Conservation (phyloP, 139 green algal species). For the Coelastrella sp. region DNA sequence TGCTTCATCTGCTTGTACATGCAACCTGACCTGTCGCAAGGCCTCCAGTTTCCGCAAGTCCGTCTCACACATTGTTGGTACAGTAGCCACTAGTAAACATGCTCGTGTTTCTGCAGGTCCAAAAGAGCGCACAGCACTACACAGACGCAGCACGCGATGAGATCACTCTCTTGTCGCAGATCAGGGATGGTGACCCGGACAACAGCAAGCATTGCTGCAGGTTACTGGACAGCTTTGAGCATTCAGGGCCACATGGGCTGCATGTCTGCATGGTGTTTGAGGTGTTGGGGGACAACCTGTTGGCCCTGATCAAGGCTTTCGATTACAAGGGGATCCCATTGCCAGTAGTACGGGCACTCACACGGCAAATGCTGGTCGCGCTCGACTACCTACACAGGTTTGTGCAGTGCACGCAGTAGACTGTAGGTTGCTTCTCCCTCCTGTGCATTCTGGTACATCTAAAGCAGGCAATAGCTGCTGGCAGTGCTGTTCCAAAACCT, state of each 20-base stretch:
- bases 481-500: too few relatives aligned
- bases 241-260: constrained; percentile 90
- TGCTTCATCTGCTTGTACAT: too few relatives aligned
- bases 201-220: constrained; percentile 74
- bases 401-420: too few relatives aligned
- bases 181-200: constrained; percentile 74
- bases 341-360: constrained; percentile 84
- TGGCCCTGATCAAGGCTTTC: constrained; percentile 82
- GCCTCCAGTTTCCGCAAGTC: too few relatives aligned
- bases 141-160: constrained; percentile 98
- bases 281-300: constrained; percentile 76
- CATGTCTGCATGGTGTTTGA: constrained; percentile 99
- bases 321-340: constrained; percentile 93
- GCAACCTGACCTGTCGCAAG: too few relatives aligned
- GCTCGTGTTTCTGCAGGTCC: too few relatives aligned
- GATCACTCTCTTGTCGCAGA: constrained; percentile 91
- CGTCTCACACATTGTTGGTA: too few relatives aligned
- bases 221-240: constrained; percentile 95
- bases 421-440: too few relatives aligned
- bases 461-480: too few relatives aligned
- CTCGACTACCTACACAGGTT: constrained; percentile 95
- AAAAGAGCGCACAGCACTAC: constrained; percentile 97
- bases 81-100: too few relatives aligned
- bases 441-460: too few relatives aligned
- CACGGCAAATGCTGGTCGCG: constrained; percentile 87